Evolutionary conservation across 345 rosid species (phyloP), one percentile per base, ranked within the genome.

Genomic region (Ceriops tagal): DNA sequence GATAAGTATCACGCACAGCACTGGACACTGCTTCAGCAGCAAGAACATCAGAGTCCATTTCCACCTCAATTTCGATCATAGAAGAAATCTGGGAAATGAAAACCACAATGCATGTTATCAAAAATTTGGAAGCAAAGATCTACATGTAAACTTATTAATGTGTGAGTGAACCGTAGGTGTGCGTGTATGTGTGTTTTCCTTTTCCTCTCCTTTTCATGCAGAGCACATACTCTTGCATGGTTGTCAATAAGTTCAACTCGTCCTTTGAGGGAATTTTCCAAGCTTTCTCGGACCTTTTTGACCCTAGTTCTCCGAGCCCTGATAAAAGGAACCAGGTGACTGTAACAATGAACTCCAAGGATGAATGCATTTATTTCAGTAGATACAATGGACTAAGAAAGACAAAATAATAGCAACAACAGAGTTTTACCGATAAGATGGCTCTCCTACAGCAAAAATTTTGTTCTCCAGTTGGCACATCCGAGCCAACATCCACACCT

Each of bases 401-500:
- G 43, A 53, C 19, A 43, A 43, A 49, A 35, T n/a, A 39, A 27
- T 20, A 62, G 68, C 46, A 72, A 71, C 67, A 60, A 69, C 57
- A 73, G 56, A 53, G 60, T 52, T 78, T 80, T 71, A 91, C 97
- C 96, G 97, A 80, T 88, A 95, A 62, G 97, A 86, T 69, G 93
- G 93, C 83, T 92, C 96, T 72, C 97, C 97, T 26, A 92, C 89
- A 5, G 92, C 97, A 76, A 83, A 85, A 67, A 92, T 95, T 84
- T 95, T 95, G 89, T 95, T 95, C 84, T 95, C 97, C 61, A 95
- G 87, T 80, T 88, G 99, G 74, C 92, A 91, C 93, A 90, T 87
- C 75, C 96, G 83, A 81, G 96, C 96, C 80, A 95, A 81, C 96
- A 89, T 92, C 97, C 96, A 92, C 21, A 88, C 90, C 99, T 95